Evolutionary conservation across 345 rosid species (phyloP).

Genomic region (Hibiscus trionum): DNA sequence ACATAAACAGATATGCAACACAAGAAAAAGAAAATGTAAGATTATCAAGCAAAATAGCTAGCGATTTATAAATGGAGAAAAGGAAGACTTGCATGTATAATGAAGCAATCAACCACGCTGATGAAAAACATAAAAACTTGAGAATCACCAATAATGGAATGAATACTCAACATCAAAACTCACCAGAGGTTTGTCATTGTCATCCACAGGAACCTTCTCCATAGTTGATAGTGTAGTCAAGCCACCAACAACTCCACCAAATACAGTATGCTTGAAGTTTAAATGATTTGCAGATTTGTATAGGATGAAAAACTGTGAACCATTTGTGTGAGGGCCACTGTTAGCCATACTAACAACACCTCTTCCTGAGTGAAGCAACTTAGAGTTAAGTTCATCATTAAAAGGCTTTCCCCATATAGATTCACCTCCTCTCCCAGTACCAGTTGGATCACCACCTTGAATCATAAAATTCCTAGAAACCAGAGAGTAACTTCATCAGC

Average conservation of each 20-base stretch:
- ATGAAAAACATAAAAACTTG: not conserved
- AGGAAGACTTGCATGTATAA: not conserved
- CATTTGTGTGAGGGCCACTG: conserved; percentile 96
- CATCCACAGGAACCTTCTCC: conserved; percentile 90
- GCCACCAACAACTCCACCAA: conserved; percentile 92
- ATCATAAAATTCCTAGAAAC: conserved; percentile 79
- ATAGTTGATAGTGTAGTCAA: conserved; percentile 68
- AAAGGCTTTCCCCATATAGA: conserved; percentile 97
- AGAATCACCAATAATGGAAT: not conserved
- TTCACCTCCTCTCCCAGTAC: conserved; percentile 87
- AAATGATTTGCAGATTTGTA: conserved; percentile 95
- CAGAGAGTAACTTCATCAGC: conserved; percentile 3
- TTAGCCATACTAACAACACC: conserved; percentile 98
- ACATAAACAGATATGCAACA: not conserved
- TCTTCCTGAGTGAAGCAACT: conserved; percentile 86
- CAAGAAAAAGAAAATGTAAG: not conserved
- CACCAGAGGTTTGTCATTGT: conserved; percentile 76
- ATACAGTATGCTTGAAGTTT: conserved; percentile 89
- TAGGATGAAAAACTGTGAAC: conserved; percentile 92
- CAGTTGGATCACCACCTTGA: conserved; percentile 98
- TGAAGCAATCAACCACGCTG: not conserved
- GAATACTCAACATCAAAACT: conserved; percentile 17
- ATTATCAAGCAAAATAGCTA: not conserved
- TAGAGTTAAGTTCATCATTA: conserved; percentile 86
- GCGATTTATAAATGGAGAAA: not conserved